Evolutionary conservation across 2,329 filamentous ascomycete genomes (phyloP), one percentile per base, ranked within the genome.

Genomic region (Calonectria ilicicola): DNA sequence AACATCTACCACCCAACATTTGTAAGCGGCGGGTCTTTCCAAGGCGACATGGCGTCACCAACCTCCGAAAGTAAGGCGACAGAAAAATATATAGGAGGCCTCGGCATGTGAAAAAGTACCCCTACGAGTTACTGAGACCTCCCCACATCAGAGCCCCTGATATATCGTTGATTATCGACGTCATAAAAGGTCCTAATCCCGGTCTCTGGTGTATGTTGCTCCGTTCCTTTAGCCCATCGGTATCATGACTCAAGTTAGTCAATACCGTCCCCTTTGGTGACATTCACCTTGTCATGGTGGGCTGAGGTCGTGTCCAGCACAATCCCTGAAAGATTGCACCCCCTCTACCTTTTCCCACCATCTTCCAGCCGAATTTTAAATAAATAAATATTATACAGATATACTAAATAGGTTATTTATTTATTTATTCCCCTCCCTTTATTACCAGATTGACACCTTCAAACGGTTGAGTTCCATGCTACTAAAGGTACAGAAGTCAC

Each of bases 31-130:
- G 32, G 32, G 26, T 23, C 29, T 58, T 23, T 15, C 19, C 53
- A 35, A 23, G 7, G 53, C 21, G 32, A 38, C 29, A 32, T 38
- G n/a, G 35, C 21, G 10, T 23, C n/a, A 8, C 53, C 19, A 17
- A 27, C 23, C 35, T 19, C 38, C 17, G 38, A 40, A 23, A 12
- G 47, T 23, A 26, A 19, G 2, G 10, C n/a, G 38, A 62, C 15
- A 42, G 53, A 23, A 38, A 38, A 23, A 5, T 58, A 23, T 56
- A 14, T 21, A 38, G 32, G 53, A 58, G 58, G 58, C 58, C 35
- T 62, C 58, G 23, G 14, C 58, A 62, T 44, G 58, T 62, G 58
- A 62, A 62, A 44, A 62, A 62, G n/a, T 44, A 27, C 58, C 35
- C 38, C 27, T 21, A 2, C 19, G 19, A n/a, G 6, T 27, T 17